Conservation (phyloP, 1,139 yeast genomes). For the Kazachstania sp. region DNA sequence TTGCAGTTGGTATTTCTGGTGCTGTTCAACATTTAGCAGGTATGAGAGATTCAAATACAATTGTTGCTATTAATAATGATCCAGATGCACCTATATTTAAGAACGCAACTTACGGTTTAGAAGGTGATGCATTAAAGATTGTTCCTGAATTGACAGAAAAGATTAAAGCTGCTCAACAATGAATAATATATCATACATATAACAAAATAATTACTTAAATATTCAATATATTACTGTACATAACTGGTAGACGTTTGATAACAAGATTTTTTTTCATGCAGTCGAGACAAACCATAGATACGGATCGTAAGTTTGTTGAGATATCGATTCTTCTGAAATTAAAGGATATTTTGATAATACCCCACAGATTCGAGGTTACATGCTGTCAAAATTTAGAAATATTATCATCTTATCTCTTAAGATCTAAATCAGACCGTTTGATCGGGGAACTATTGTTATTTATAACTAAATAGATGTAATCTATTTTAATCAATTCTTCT, state of each 20-base stretch:
- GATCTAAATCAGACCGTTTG: too few species aligned
- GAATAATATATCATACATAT: not conserved
- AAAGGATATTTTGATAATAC: too few species aligned
- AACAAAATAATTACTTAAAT: not conserved
- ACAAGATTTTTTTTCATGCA: too few species aligned
- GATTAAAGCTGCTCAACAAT: conserved; percentile 29
- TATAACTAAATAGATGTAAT: too few species aligned
- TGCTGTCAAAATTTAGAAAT: too few species aligned
- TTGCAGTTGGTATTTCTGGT: conserved; percentile 92
- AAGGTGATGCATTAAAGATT: conserved; percentile 77
- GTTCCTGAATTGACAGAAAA: conserved; percentile 83
- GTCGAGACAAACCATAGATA: too few species aligned
- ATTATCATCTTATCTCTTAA: too few species aligned
- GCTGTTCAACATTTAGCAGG: conserved; percentile 98
- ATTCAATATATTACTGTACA: not conserved
- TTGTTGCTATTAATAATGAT: conserved; percentile 91
- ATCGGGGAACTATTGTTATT: too few species aligned
- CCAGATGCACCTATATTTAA: conserved; percentile 85
- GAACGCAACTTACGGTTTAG: conserved; percentile 82
- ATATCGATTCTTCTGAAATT: too few species aligned
- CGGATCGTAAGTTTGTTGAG: too few species aligned
- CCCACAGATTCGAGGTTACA: too few species aligned
- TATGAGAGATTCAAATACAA: conserved; percentile 90
- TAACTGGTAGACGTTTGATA: not conserved
- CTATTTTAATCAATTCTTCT: too few species aligned